Evolutionary conservation across 192 early-diverging fungal species (phyloP).

Genomic region (Piromyces finnis): DNA sequence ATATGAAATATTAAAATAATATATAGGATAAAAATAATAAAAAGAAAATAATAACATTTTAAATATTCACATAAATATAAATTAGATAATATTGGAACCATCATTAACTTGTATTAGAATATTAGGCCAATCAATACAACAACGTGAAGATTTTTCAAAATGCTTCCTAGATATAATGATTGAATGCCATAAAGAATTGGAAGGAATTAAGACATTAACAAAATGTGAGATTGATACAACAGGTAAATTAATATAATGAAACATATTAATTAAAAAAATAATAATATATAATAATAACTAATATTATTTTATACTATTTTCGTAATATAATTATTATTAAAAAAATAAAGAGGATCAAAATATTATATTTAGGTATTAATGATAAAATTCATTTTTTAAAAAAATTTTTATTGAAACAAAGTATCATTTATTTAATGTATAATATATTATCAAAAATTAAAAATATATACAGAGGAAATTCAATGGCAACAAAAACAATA

Average conservation of each 20-base stretch:
- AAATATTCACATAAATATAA: no score
- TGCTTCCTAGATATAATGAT: constrained; percentile 15
- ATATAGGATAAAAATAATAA: no score
- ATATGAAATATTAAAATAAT: no score
- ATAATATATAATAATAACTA: no score
- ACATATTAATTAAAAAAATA: neutral
- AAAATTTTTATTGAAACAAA: no score
- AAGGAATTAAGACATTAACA: constrained; percentile 8
- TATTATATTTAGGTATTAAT: constrained; percentile 21
- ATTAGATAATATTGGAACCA: constrained; percentile 14
- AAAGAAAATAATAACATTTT: no score
- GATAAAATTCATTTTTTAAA: no score
- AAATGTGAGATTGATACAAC: constrained; percentile 12
- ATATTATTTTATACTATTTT: no score
- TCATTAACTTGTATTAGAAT: constrained; percentile 13
- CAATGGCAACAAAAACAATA: constrained; percentile 28
- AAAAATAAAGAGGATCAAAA: constrained; percentile 19
- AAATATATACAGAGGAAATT: constrained; percentile 11
- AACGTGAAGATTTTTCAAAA: constrained; percentile 18
- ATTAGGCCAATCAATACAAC: constrained; percentile 5
- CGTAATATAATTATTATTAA: no score
- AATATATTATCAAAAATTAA: no score
- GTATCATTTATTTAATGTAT: no score
- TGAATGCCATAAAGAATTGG: constrained; percentile 9
- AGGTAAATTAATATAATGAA: constrained; percentile 4